Conservation (phyloP, 371 early-diverging fungal species). For the Circinella umbellata region DNA sequence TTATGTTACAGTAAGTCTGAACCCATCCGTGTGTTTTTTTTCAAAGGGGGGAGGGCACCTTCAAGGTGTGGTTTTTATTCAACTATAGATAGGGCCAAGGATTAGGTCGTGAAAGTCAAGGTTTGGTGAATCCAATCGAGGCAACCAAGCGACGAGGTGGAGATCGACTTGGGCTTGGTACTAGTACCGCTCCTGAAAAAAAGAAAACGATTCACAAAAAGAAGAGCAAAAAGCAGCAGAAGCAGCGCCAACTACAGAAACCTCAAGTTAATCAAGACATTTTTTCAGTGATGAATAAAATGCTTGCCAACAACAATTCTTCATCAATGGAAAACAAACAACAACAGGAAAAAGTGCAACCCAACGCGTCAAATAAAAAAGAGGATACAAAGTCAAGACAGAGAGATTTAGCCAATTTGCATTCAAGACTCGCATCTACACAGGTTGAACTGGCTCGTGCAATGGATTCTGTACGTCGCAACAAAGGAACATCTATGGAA, state of each 20-base stretch:
- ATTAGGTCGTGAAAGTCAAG: slow-evolving; percentile 31
- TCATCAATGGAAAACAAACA: no score
- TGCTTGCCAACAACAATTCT: background rate
- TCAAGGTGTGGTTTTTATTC: slow-evolving; percentile 3
- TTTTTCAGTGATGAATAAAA: background rate
- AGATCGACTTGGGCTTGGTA: background rate
- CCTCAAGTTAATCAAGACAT: background rate
- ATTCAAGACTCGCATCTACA: slow-evolving; percentile 21
- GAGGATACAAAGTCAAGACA: slow-evolving; percentile 4
- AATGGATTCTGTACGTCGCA: slow-evolving; percentile 23
- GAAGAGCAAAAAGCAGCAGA: background rate
- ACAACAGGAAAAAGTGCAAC: background rate
- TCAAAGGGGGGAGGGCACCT: background rate
- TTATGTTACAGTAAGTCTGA: slow-evolving; percentile 30
- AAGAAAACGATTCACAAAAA: background rate
- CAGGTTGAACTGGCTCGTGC: slow-evolving; percentile 16
- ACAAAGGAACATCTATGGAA: slow-evolving; percentile 29
- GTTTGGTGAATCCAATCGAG: slow-evolving; percentile 26
- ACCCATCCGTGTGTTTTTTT: background rate
- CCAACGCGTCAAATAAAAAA: background rate
- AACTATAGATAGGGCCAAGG: slow-evolving; percentile 28
- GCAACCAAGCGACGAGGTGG: slow-evolving; percentile 6
- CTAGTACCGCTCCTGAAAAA: background rate
- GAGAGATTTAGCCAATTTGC: slow-evolving; percentile 20
- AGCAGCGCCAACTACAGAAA: background rate